These are phyloP conservation scores for Pisolithus microcarpus DNA, from an alignment of 768 basidiomycete genomes.

Conservation along the genomic window DNA sequence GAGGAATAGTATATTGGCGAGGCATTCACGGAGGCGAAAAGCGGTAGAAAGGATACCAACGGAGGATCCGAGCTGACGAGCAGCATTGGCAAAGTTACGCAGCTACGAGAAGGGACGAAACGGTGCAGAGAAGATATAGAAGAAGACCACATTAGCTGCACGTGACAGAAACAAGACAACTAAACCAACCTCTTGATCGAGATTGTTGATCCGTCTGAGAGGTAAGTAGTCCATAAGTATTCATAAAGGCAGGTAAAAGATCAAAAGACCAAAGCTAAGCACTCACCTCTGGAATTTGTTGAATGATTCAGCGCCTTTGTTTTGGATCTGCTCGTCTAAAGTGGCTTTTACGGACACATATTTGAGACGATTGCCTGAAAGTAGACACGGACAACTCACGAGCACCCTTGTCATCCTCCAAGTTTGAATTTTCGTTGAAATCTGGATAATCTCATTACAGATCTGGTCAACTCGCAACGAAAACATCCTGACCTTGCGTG, in stretches of 20 bases:
- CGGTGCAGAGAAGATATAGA: neutral
- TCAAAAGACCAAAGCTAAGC: neutral
- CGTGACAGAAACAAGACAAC: neutral
- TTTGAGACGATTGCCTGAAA: neutral
- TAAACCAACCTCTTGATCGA: constrained; percentile 53
- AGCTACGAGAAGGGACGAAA: constrained; percentile 37
- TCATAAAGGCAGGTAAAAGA: neutral
- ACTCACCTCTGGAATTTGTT: constrained; percentile 54
- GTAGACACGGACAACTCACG: constrained; percentile 39
- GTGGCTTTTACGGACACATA: constrained; percentile 34
- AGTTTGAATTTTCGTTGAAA: constrained; percentile 36
- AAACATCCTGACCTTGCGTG: constrained; percentile 11
- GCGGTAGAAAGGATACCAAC: constrained; percentile 72
- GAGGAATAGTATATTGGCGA: constrained; percentile 61
- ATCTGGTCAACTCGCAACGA: neutral
- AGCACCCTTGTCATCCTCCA: constrained; percentile 59
- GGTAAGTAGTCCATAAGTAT: constrained; percentile 3
- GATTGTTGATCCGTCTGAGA: constrained; percentile 47
- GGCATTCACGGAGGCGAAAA: constrained; percentile 60
- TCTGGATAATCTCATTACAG: constrained; percentile 17
- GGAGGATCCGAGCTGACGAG: constrained; percentile 69
- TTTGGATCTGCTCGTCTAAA: constrained; percentile 65
- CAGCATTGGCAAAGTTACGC: constrained; percentile 69
- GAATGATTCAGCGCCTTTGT: constrained; percentile 58
- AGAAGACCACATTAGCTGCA: neutral